phyloP scores from a whole-genome alignment of 805 yeast genomes.

The Candida pseudofarinosa region DNA sequence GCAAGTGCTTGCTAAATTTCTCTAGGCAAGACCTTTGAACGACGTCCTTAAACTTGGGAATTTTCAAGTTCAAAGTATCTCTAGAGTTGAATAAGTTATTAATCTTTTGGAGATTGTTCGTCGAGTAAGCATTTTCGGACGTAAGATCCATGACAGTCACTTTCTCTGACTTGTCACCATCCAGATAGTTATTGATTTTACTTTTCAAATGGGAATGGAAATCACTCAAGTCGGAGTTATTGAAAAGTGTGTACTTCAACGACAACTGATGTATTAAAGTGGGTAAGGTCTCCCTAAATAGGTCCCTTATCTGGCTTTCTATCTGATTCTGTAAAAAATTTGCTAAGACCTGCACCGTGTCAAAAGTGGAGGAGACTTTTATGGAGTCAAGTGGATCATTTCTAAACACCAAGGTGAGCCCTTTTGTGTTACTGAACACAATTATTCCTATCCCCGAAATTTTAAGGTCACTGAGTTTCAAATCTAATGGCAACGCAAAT shows the following conservation, averaged over 20 bases:
- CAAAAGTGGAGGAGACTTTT: conserved; percentile 82
- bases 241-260: conserved; percentile 43
- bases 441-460: conserved; percentile 79
- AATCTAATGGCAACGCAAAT: conserved; percentile 73
- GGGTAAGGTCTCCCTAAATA: conserved; percentile 82
- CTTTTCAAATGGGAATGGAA: conserved; percentile 8
- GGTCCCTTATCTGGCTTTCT: conserved; percentile 71
- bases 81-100: conserved; percentile 59
- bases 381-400: conserved; percentile 86
- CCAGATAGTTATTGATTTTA: conserved; percentile 7
- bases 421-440: conserved; percentile 77
- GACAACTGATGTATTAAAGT: conserved; percentile 73
- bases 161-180: conserved; percentile 4
- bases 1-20: conserved; percentile 35
- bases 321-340: conserved; percentile 77
- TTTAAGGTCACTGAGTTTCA: conserved; percentile 66
- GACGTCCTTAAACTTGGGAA: conserved; percentile 55
- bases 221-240: conserved; percentile 10
- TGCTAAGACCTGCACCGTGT: conserved; percentile 79
- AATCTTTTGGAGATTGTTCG: conserved; percentile 42
- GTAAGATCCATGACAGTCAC: conserved; percentile 56
- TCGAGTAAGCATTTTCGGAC: conserved; percentile 51
- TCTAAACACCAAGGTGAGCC: conserved; percentile 80
- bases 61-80: conserved; percentile 70
- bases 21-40: conserved; percentile 54